These are phyloP conservation scores for Proteromonas lacertae DNA, from an alignment of 352 stramenopile species.

Conservation along the genomic window DNA sequence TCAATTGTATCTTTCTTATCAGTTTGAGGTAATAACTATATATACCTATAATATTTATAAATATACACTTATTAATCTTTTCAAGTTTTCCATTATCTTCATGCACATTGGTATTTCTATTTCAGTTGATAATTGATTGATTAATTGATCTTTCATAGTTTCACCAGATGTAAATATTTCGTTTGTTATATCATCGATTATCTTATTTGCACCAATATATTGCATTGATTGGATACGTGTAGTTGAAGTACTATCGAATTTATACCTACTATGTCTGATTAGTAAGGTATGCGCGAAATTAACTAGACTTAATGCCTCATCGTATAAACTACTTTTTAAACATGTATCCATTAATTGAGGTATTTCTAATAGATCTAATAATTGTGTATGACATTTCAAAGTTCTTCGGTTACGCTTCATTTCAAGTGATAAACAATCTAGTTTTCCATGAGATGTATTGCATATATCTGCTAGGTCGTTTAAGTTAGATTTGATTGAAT, in stretches of 20 bases:
- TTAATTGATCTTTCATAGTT: not conserved
- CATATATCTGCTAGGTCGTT: too few relatives aligned
- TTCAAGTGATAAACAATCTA: too few relatives aligned
- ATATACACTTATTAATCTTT: too few relatives aligned
- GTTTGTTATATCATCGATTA: not conserved
- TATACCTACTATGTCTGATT: not conserved
- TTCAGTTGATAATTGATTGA: not conserved
- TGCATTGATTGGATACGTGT: not conserved
- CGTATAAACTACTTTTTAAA: conserved; percentile 70
- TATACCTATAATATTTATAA: too few relatives aligned
- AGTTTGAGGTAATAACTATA: too few relatives aligned
- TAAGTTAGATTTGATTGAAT: too few relatives aligned
- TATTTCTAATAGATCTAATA: conserved; percentile 85
- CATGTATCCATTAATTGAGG: conserved; percentile 81
- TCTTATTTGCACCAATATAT: conserved; percentile 4
- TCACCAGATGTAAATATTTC: not conserved
- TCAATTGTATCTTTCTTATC: too few relatives aligned
- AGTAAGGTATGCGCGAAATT: conserved; percentile 39
- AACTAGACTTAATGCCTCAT: conserved; percentile 73
- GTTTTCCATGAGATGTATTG: too few relatives aligned
- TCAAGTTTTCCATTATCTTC: too few relatives aligned
- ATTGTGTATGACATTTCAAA: conserved; percentile 43
- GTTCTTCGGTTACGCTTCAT: conserved; percentile 45
- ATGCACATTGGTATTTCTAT: too few relatives aligned
- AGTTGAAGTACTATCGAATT: not conserved